Base-by-base conservation (phyloP, 345 rosid species). In the Cardamine occulta region DNA sequence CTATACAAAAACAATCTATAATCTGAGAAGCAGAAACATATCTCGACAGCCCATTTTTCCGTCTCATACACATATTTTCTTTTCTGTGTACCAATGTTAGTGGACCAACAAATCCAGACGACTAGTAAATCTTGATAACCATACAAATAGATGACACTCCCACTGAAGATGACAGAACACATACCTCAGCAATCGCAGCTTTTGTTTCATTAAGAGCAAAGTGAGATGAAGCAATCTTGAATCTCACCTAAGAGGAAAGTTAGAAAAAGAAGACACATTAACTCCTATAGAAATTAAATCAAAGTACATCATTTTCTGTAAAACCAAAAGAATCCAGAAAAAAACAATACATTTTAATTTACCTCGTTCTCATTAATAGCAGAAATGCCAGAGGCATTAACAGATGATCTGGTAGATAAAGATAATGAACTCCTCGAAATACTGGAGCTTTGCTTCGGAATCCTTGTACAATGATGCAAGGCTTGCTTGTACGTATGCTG, bases 161-260 rank as follows among this genome's bases (percentile, higher is more conserved):
- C 40, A 42, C 26, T 44, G 75, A 62, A 54, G 74, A 76, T 42
- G 21, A 51, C 59, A 13, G 19, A 70, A 64, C 45, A 12, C 66
- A 48, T 73, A 92, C 99, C 98, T 95, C 99, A 58, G 83, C 85
- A 68, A 92, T 84, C 5, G 99, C 98, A 0, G 91, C 85, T 88
- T 86, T 89, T 39, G 81, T 84, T 69, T 92, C 99, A 73, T 72
- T 83, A 35, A 95, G 80, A 32, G 91, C 83, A 81, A 84, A 84
- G 74, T 86, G 90, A 74, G 94, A 92, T n/a, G 96, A 89, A 5
- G 99, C 99, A 76, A 95, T 85, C 86, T 92, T 95, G 84, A 90
- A 90, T 76, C 85, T 90, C 82, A 95, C 97, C 99, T 95, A 32
- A 28, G 9, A 73, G 6, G 44, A 53, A 78, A 15, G 17, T 9